These are phyloP conservation scores for Gomphus bonarii DNA, from an alignment of 1,284 basidiomycete species.

Conservation along the genomic window DNA sequence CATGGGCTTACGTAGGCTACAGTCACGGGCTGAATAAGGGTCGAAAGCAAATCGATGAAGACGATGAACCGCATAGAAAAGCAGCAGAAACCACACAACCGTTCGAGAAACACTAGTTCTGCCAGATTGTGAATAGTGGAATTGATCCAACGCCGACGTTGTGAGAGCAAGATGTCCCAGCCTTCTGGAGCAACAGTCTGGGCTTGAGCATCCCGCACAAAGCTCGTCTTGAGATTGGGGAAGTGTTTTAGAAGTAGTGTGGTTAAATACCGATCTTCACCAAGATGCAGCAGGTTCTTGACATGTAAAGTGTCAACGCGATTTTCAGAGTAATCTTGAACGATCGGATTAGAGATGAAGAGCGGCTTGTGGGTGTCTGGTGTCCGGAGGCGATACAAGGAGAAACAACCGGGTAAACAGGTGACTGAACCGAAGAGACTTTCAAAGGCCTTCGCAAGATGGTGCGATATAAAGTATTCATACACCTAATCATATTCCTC, in stretches of 20 bases:
- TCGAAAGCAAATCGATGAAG: slow-evolving; percentile 88
- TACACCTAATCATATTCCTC: slow-evolving; percentile 51
- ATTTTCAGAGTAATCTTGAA: slow-evolving; percentile 92
- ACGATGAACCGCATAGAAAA: slow-evolving; percentile 99
- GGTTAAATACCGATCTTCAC: slow-evolving; percentile 97
- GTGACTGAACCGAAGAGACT: slow-evolving; percentile 95
- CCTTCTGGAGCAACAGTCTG: slow-evolving; percentile 88
- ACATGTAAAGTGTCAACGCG: slow-evolving; percentile 95
- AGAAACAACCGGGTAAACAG: slow-evolving; percentile 97
- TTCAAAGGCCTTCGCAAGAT: slow-evolving; percentile 98
- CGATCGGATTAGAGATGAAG: slow-evolving; percentile 81
- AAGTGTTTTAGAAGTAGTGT: slow-evolving; percentile 94
- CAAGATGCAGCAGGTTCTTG: slow-evolving; percentile 93
- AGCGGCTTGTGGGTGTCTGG: slow-evolving; percentile 89
- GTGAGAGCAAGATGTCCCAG: slow-evolving; percentile 92
- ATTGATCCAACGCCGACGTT: slow-evolving; percentile 99
- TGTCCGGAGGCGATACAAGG: slow-evolving; percentile 85
- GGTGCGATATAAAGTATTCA: slow-evolving; percentile 95
- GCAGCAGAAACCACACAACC: slow-evolving; percentile 94
- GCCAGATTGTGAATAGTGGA: slow-evolving; percentile 96
- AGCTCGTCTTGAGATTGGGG: slow-evolving; percentile 87
- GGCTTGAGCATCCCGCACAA: slow-evolving; percentile 88
- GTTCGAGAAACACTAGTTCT: slow-evolving; percentile 86
- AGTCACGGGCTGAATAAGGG: slow-evolving; percentile 83
- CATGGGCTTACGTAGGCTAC: slow-evolving; percentile 76